Percentiles rank a stretch among this genome's conserved stretches.
These are phyloP conservation scores for Thelephora terrestris DNA, from an alignment of 1,284 basidiomycete species.

Conservation along the genomic window DNA sequence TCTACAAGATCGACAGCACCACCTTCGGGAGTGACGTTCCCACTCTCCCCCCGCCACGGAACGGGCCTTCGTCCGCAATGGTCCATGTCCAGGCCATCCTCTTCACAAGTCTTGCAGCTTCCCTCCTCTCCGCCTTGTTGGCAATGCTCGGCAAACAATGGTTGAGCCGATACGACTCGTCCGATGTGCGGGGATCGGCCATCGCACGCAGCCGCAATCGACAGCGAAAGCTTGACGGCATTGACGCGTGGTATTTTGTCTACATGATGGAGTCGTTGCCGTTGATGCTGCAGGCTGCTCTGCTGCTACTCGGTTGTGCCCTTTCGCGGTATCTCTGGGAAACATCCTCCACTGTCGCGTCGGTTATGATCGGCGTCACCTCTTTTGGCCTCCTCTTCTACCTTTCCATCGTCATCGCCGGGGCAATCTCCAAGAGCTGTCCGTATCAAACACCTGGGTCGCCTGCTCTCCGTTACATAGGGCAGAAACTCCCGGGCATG, in stretches of 20 bases:
- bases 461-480: background rate
- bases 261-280: background rate
- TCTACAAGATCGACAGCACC: background rate
- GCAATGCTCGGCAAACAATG: too few species aligned
- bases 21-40: background rate
- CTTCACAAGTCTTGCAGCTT: too few species aligned
- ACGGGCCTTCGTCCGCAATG: background rate
- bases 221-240: background rate
- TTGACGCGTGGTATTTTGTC: slow-evolving; percentile 1
- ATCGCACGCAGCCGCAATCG: background rate
- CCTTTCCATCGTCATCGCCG: background rate
- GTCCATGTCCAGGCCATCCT: too few species aligned
- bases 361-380: background rate
- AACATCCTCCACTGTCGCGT: background rate
- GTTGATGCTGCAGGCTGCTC: background rate
- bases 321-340: background rate
- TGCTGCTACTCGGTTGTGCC: too few species aligned
- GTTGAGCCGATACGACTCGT: too few species aligned
- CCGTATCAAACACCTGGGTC: slow-evolving; percentile 1
- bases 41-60: background rate
- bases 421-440: background rate
- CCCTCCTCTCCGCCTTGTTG: too few species aligned
- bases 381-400: slow-evolving; percentile 1
- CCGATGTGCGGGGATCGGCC: too few species aligned
- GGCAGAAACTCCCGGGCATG: background rate